Conservation (phyloP, 164 flowering plant genomes). For the Sedum album region DNA sequence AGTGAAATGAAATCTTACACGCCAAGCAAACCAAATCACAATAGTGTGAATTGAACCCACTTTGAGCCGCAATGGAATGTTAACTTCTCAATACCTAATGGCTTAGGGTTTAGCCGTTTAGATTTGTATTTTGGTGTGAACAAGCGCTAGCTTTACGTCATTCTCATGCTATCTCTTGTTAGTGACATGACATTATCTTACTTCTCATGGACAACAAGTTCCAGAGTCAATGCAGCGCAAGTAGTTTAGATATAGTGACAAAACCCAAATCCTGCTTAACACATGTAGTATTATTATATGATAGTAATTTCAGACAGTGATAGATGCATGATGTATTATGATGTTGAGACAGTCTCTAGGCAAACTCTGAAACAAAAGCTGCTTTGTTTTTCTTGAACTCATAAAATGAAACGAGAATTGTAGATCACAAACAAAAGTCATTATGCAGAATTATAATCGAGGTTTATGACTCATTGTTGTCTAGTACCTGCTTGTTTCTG, state of each 20-base stretch:
- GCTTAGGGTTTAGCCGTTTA: neutral
- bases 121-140: neutral
- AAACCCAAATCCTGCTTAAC: neutral
- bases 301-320: neutral
- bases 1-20: neutral
- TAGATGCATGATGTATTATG: neutral
- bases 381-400: neutral
- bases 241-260: neutral
- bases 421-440: neutral
- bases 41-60: neutral
- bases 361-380: conserved; percentile 1
- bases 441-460: neutral
- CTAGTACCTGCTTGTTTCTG: neutral
- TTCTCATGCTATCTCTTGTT: neutral
- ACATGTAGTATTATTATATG: neutral
- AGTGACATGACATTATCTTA: neutral
- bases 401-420: neutral
- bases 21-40: neutral
- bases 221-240: neutral
- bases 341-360: neutral
- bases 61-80: conserved; percentile 1
- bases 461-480: neutral
- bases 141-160: neutral
- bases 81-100: neutral
- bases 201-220: neutral